phyloP scores from a whole-genome alignment of 345 rosid species.

The Trapa bicornis region DNA sequence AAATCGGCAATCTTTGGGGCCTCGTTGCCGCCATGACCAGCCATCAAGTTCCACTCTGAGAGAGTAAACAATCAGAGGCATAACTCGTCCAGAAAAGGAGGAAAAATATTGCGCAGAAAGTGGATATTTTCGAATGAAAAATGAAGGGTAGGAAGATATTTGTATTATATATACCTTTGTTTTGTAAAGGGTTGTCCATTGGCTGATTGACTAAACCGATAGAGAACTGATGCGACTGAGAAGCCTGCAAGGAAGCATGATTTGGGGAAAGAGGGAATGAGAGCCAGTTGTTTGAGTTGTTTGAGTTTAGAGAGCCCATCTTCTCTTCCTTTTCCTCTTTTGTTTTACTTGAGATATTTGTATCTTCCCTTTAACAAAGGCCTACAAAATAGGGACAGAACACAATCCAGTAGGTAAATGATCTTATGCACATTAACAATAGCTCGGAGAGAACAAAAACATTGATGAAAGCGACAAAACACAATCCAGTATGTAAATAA shows the following conservation, averaged over 20 bases:
- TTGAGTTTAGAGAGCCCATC: conserved; percentile 39
- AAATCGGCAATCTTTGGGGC: conserved; percentile 96
- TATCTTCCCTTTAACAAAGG: neutral
- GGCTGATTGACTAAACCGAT: conserved; percentile 62
- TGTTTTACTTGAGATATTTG: neutral
- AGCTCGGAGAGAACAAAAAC: too few species aligned
- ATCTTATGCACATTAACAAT: too few species aligned
- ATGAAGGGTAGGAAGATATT: neutral
- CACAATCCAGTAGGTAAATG: too few species aligned
- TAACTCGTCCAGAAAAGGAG: too few species aligned
- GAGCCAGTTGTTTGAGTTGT: conserved; percentile 60
- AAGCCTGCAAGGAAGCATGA: conserved; percentile 54
- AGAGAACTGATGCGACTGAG: conserved; percentile 71
- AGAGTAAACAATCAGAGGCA: neutral
- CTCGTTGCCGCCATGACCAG: conserved; percentile 47
- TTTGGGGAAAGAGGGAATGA: conserved; percentile 87
- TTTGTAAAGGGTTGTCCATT: conserved; percentile 71
- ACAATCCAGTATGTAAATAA: neutral
- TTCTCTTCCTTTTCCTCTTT: neutral
- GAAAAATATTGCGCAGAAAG: neutral
- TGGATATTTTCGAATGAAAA: neutral
- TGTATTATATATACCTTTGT: conserved; percentile 44
- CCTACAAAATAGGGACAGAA: neutral
- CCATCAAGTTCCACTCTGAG: conserved; percentile 72
- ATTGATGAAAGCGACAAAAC: too few species aligned